Evolutionary conservation across 2,329 filamentous ascomycete species (phyloP), one percentile per base, ranked within the genome.

Genomic region (Diaporthe longicolla): DNA sequence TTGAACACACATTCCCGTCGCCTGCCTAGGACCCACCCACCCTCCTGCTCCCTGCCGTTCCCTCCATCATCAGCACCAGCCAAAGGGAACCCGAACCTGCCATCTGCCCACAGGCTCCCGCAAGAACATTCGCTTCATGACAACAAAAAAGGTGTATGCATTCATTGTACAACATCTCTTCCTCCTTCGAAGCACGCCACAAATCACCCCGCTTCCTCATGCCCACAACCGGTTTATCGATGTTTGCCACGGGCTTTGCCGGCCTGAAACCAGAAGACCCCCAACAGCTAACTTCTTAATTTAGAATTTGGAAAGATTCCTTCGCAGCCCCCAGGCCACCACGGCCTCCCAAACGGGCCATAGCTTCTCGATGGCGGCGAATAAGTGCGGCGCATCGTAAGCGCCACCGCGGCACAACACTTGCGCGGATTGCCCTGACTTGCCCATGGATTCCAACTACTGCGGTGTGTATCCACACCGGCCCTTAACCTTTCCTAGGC

Each of bases 321-420:
- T 29, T 29, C 29, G n/a, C 29, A 29, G 29, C 29, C 29, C 29
- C 29, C 29, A 29, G 29, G 29, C 29, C 29, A 29, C 29, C 29
- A 29, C 29, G 29, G 29, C 29, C 29, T 29, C 29, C 29, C 29
- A 29, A 29, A 29, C 29, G 29, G 29, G 29, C 29, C 29, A 29
- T 29, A 29, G 29, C 29, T 3, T 8, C 5, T 71, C 57, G 57
- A 63, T 63, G 57, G 70, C 70, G 70, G 57, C 70, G 57, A 71
- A 63, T 71, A 71, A 71, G 57, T 58, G 59, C 55, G 69, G 32
- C 48, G 35, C 57, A 48, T 71, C 35, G 24, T 37, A 71, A 45
- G 45, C 57, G 57, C 70, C 70, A 54, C 50, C 57, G 70, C 57
- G 70, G 57, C 70, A 71, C 70, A 43, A 43, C 35, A 54, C 70